Conservation (phyloP, 2,329 filamentous ascomycete species). For the Botrytis porri region DNA sequence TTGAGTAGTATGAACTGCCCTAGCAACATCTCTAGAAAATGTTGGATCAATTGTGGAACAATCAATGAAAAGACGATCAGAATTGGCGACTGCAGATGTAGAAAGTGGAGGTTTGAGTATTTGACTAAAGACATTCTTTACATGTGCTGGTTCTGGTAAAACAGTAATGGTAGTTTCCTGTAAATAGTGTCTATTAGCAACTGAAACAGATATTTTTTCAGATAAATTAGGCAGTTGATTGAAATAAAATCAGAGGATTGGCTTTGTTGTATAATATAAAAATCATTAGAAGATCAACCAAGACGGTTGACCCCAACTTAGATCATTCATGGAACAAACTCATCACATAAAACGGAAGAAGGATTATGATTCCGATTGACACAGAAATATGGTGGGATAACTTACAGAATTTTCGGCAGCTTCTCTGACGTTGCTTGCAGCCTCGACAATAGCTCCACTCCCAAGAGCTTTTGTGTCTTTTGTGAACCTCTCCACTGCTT, state of each 20-base stretch:
- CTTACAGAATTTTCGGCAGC: conserved; percentile 67
- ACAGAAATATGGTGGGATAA: conserved; percentile 12
- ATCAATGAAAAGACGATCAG: conserved; percentile 82
- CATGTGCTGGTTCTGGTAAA: conserved; percentile 84
- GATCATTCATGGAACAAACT: conserved; percentile 37
- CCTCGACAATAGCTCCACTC: conserved; percentile 48
- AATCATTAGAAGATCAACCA: conserved; percentile 35
- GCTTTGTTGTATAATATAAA: conserved; percentile 34
- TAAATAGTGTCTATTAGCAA: conserved; percentile 19
- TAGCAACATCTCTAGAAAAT: conserved; percentile 75
- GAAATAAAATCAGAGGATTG: conserved; percentile 35
- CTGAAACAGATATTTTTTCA: background rate
- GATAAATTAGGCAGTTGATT: background rate
- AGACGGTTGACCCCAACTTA: conserved; percentile 36
- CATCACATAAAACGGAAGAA: conserved; percentile 31
- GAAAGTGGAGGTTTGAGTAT: conserved; percentile 64
- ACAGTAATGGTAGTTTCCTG: conserved; percentile 87
- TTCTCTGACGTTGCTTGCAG: conserved; percentile 57
- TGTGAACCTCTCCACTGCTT: conserved; percentile 54
- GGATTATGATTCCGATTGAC: background rate
- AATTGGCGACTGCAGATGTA: conserved; percentile 45
- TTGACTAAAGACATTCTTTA: conserved; percentile 74
- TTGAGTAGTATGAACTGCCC: conserved; percentile 61
- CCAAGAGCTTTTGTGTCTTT: conserved; percentile 42
- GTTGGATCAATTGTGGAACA: conserved; percentile 94